Percentiles rank a stretch among this genome's conserved stretches.
phyloP scores from a whole-genome alignment of 257 asterid species.

The Henckelia pumila region DNA sequence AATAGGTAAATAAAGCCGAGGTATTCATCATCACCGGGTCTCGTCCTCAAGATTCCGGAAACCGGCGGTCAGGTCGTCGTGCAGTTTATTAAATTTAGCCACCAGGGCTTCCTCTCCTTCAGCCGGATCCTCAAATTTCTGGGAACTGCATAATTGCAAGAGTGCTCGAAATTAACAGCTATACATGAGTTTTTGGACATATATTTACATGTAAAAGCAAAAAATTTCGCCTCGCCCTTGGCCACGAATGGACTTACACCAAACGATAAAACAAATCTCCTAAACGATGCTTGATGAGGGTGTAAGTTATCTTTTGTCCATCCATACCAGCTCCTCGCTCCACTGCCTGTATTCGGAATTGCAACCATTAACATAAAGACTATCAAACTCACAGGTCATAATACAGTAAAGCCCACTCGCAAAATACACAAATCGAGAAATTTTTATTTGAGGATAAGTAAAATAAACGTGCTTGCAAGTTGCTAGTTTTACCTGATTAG shows the following conservation, averaged over 20 bases:
- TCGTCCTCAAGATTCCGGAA: slow-evolving; percentile 98
- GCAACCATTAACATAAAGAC: neutral
- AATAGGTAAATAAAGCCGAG: slow-evolving; percentile 15
- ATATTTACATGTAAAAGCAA: neutral
- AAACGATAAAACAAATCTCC: slow-evolving; percentile 93
- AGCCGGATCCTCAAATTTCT: slow-evolving; percentile 97
- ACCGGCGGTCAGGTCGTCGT: slow-evolving; percentile 89
- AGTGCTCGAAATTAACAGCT: slow-evolving; percentile 5
- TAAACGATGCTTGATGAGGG: slow-evolving; percentile 85
- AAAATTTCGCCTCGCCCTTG: neutral
- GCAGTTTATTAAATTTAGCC: slow-evolving; percentile 75
- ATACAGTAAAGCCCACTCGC: too few species aligned
- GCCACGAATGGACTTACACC: slow-evolving; percentile 68
- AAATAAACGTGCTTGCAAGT: neutral
- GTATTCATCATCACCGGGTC: slow-evolving; percentile 48
- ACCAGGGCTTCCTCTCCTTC: slow-evolving; percentile 86
- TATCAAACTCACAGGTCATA: neutral
- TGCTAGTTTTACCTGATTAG: slow-evolving; percentile 72
- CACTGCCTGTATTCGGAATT: slow-evolving; percentile 61
- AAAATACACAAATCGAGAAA: too few species aligned
- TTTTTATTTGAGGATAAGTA: neutral
- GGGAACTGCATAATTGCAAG: slow-evolving; percentile 57
- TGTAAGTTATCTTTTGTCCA: slow-evolving; percentile 90
- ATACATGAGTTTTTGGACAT: neutral
- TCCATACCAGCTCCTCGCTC: slow-evolving; percentile 99